Evolutionary conservation across 257 asterid species (phyloP), one percentile per base, ranked within the genome.

Genomic region (Dorcoceras hygrometricum): DNA sequence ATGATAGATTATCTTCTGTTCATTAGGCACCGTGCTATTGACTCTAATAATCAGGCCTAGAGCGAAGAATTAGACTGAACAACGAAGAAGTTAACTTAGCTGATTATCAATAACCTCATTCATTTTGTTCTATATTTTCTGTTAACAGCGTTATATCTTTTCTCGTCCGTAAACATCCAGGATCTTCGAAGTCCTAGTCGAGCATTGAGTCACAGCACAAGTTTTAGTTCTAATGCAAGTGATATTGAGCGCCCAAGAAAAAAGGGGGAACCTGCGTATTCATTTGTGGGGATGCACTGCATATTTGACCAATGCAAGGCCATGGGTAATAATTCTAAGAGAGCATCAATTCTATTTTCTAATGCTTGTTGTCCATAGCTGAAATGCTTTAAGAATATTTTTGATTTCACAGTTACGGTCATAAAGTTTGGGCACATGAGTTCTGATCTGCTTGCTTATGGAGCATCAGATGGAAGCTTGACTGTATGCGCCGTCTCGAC

Each of bases 231-330:
- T 51, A 84, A 71, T 76, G 75, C 87, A 57, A 88, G 96, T 69
- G 96, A 85, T 60, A 43, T 68, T 27, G 96, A 85, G 67, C 77
- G 75, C 72, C 89, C 89, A 23, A 95, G 76, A 66, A 90, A 75
- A 77, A 88, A 80, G 85, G 70, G 69, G 46, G 99, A 94, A 90
- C 93, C 91, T 72, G 97, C 96, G 61, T 94, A 90, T 83, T 94
- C 99, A 18, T 94, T 90, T 85, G 93, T 94, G 1, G 99, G 99
- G 76, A 94, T 90, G 99, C 99, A 94, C 85, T 88, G 96, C 84
- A 88, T 94, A 51, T 94, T 94, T 75, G 97, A 94, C 79, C 95
- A 87, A 63, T 86, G 97, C 99, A 88, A 85, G 83, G 95, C 99
- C 83, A 85, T 90, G 99, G 97, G 96, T 94, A 88, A 72, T 63